Base-by-base conservation (phyloP, 768 basidiomycete genomes). In the Solioccasus polychromus region DNA sequence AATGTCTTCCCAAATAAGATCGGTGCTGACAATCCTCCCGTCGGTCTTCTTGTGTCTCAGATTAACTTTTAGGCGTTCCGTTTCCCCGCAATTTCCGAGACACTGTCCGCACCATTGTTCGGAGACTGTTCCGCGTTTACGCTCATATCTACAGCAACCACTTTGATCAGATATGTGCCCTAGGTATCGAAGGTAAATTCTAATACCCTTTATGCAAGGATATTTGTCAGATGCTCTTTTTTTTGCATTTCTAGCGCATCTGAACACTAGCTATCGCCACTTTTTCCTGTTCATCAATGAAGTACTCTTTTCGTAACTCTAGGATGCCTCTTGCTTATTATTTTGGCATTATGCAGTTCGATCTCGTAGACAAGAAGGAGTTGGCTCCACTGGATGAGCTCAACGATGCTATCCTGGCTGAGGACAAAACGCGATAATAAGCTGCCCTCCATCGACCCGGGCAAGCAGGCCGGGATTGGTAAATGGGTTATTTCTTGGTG, bases 121-220 rank as follows among this genome's bases (percentile, higher is more conserved):
- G 96, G 35, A 80, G 96, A 22, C 67, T 99, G 44, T 99, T 99
- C 77, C 80, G 96, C 15, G 89, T 99, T 32, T 99, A 99, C 64
- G 96, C 93, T 17, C 96, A 99, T 65, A 84, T 98, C 61, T 99
- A 99, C 73, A 95, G 93, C 74, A 95, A 92, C 55, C 96, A 99
- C 68, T 98, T 99, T 66, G 96, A 98, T 59, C 95, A 98, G 58
- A 91, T 98, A 48, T 98, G 95, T 65, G 96, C 96, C 12, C 71
- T 99, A 36, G 94, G 94, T 5, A 97, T 99, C 42, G 96, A 99
- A 79, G 95, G 95, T 95, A 50, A 31, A 72, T 26, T 40, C 6
- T 12, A 11, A 14, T 20, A 15, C 24, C 11, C 11, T 19, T 15
- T 8, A 17, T 22, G 18, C 14, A n/a, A 31, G 35, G 36, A 37